Evolutionary conservation across 192 early-diverging fungal genomes (phyloP), one percentile per base, ranked within the genome.

Genomic region (Lobosporangium transversale): DNA sequence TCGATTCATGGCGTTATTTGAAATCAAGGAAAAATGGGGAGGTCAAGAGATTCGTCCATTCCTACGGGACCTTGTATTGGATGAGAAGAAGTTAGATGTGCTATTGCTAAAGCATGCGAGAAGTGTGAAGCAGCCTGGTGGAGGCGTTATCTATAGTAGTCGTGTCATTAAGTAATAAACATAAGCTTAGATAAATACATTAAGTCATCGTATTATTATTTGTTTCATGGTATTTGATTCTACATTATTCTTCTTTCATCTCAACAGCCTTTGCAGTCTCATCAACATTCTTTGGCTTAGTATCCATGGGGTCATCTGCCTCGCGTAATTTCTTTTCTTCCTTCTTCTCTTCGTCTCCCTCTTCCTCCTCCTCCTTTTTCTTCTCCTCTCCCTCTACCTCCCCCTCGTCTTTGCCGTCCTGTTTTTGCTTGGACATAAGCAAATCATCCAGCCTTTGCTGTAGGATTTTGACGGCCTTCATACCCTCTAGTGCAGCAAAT

Each of bases 61-160:
- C 47, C 47, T 86, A 42, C 45, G 71, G 2, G 82, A 86, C 36
- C 35, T 86, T n/a, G 85, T 81, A 20, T 51, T 73, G 31, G 83
- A 80, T 35, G 53, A 68, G 18, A 86, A 86, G 52, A 73, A 84
- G 53, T 57, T 80, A 7, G 81, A 86, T 35, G 27, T 71, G 12
- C 37, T 86, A 9, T 43, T 86, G 1, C 45, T 86, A 2, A 86
- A 86, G 53, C 81, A 79, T 51, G 80, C 85, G 5, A n/a, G 84
- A 24, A 75, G 63, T 48, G 81, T 79, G 7, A 82, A 81, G 35
- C 60, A 66, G 44, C 69, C 51, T 31, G 66, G 69, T 9, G 66
- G 74, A 17, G 70, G 54, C 4, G 45, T 79, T 8, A 37, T 85
- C 2, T 82, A 85, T 56, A 80, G 70, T 23, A 85, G 81, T 42